Conservation (phyloP, 2,329 filamentous ascomycete species). For the Epichloe amarillans region DNA sequence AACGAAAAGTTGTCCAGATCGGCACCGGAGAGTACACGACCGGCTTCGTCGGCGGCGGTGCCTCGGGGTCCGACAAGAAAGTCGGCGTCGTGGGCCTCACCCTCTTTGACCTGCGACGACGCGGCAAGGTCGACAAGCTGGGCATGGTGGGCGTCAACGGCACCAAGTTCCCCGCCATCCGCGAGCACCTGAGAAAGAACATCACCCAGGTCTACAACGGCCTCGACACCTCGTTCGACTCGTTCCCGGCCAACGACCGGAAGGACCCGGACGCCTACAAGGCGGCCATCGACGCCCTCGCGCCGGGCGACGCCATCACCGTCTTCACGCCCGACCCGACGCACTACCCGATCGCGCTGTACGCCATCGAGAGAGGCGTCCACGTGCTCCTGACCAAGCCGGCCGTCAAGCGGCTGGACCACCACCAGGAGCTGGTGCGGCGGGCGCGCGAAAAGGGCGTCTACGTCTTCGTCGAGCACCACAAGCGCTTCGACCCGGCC, state of each 20-base stretch:
- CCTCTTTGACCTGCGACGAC: slow-evolving; percentile 73
- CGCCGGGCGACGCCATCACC: slow-evolving; percentile 76
- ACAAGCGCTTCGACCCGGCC: slow-evolving; percentile 90
- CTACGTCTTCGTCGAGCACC: slow-evolving; percentile 88
- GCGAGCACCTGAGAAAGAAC: slow-evolving; percentile 76
- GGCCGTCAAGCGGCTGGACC: slow-evolving; percentile 68
- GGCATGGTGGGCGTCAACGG: slow-evolving; percentile 86
- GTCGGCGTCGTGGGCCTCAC: slow-evolving; percentile 86
- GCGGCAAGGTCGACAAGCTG: slow-evolving; percentile 76
- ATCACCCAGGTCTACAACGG: slow-evolving; percentile 80
- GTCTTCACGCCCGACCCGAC: slow-evolving; percentile 94
- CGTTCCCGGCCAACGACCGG: slow-evolving; percentile 62
- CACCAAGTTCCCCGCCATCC: slow-evolving; percentile 80
- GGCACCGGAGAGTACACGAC: slow-evolving; percentile 96
- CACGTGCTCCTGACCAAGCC: slow-evolving; percentile 94
- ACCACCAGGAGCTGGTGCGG: slow-evolving; percentile 65
- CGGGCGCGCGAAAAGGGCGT: slow-evolving; percentile 63
- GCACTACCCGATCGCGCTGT: slow-evolving; percentile 82
- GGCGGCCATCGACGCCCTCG: slow-evolving; percentile 69
- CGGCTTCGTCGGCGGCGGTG: slow-evolving; percentile 74
- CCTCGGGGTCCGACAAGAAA: slow-evolving; percentile 87
- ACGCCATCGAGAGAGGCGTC: slow-evolving; percentile 76
- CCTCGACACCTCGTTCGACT: slow-evolving; percentile 74
- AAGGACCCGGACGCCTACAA: slow-evolving; percentile 78
- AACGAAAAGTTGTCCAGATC: slow-evolving; percentile 33